Evolutionary conservation across 257 asterid species (phyloP), one percentile per base, ranked within the genome.

Genomic region (Solanum piurae): DNA sequence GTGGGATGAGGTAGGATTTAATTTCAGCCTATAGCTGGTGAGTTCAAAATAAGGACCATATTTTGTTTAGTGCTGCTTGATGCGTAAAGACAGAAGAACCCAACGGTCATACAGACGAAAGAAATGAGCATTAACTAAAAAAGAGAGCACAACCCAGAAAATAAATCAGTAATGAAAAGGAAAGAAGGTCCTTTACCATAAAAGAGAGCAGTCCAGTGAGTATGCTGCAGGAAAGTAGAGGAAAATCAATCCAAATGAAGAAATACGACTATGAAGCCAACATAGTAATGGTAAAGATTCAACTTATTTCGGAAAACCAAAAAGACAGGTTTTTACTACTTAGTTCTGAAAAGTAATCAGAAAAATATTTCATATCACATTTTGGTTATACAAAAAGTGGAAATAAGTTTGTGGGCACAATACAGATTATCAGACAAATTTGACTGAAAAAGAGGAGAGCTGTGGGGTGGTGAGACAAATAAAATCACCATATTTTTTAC

Each of bases 171-270:
- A 23, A 25, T 13, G 25, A 44, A 27, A 76, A 4, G 36, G 60
- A 77, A 25, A 13, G 6, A 62, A 77, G 84, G 7, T 79, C 38
- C 91, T 95, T 92, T 92, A 97, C 99, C 99, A 97, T 97, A 94
- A 97, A 97, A 2, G 99, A 97, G 87, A 97, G 99, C 52, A 96
- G 98, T 91, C 99, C 99, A 9, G 93, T 96, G 86, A 97, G 94
- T 88, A 97, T 97, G 94, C 99, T 96, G 98, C 98, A 92, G 4
- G 58, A 64, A 83, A 89, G 64, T 79, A 90, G 85, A 80, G 86
- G 76, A 9, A 85, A 66, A 89, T 95, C 83, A 92, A 92, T 74
- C 49, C 87, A 60, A 82, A 89, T 62, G 88, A 46, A 76, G 33
- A 27, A 42, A 77, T 9, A n/a, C 2, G 21, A 77, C 83, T 86